A percentile compares a stretch with the other conserved stretches of the same genome.
Conservation (phyloP, 2,329 filamentous ascomycete genomes). For the Paracamarosporium sp. region DNA sequence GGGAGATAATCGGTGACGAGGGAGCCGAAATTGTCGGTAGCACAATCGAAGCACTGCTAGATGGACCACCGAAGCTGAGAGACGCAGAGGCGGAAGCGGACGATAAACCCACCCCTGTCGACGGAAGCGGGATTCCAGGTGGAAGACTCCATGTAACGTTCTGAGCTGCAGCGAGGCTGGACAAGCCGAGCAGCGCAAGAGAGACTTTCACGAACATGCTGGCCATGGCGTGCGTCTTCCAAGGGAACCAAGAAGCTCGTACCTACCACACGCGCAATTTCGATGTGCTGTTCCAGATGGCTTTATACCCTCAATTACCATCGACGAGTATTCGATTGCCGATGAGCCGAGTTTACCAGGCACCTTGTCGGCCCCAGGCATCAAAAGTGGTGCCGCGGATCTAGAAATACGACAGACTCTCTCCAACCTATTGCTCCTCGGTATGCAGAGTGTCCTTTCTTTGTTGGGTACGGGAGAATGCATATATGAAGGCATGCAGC, state of each 20-base stretch:
- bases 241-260: background rate
- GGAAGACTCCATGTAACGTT: slow-evolving; percentile 5
- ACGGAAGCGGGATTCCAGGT: slow-evolving; percentile 2
- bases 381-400: background rate
- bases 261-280: background rate
- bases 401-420: background rate
- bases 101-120: background rate
- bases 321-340: background rate
- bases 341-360: background rate
- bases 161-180: background rate
- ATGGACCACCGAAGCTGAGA: background rate
- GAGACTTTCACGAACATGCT: background rate
- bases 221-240: background rate
- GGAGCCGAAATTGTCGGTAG: background rate
- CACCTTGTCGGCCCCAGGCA: background rate
- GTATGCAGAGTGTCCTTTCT: background rate
- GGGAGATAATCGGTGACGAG: background rate
- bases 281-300: background rate
- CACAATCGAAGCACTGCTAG: background rate
- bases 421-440: background rate
- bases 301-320: background rate
- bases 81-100: background rate
- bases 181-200: background rate
- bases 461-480: slow-evolving; percentile 6
- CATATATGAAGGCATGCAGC: background rate